phyloP scores from a whole-genome alignment of 805 yeast species.

The Starmera pachycereana region DNA sequence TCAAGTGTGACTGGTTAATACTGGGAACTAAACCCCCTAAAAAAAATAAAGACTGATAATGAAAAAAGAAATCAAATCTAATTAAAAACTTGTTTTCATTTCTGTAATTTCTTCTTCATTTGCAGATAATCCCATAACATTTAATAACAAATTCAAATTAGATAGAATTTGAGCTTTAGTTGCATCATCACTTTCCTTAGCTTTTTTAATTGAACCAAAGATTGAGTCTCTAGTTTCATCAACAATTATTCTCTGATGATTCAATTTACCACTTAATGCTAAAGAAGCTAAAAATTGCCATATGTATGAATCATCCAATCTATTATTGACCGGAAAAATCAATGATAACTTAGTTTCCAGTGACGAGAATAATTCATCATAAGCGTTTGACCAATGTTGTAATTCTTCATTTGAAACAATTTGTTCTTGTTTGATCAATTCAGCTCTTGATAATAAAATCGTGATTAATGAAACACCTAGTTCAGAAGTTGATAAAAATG shows the following conservation, averaged over 20 bases:
- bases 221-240: slow-evolving; percentile 92
- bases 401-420: slow-evolving; percentile 31
- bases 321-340: slow-evolving; percentile 69
- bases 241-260: slow-evolving; percentile 87
- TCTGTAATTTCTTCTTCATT: slow-evolving; percentile 84
- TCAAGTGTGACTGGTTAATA: too few species aligned
- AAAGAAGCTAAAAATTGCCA: slow-evolving; percentile 97
- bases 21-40: too few species aligned
- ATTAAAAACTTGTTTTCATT: slow-evolving; percentile 25
- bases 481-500: slow-evolving; percentile 45
- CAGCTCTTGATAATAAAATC: slow-evolving; percentile 85
- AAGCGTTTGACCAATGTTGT: slow-evolving; percentile 63
- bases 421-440: slow-evolving; percentile 80
- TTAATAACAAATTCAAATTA: slow-evolving; percentile 83
- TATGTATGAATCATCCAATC: slow-evolving; percentile 39
- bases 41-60: too few species aligned
- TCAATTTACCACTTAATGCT: slow-evolving; percentile 81
- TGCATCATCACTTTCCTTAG: slow-evolving; percentile 36
- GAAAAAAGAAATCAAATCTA: too few species aligned
- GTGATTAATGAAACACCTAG: slow-evolving; percentile 83
- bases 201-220: slow-evolving; percentile 75
- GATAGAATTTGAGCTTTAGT: slow-evolving; percentile 53
- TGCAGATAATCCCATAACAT: slow-evolving; percentile 93
- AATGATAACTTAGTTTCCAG: slow-evolving; percentile 68
- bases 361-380: slow-evolving; percentile 71